Evolutionary conservation across 2,329 filamentous ascomycete species (phyloP).

Genomic region (Bipolaris zeicola): DNA sequence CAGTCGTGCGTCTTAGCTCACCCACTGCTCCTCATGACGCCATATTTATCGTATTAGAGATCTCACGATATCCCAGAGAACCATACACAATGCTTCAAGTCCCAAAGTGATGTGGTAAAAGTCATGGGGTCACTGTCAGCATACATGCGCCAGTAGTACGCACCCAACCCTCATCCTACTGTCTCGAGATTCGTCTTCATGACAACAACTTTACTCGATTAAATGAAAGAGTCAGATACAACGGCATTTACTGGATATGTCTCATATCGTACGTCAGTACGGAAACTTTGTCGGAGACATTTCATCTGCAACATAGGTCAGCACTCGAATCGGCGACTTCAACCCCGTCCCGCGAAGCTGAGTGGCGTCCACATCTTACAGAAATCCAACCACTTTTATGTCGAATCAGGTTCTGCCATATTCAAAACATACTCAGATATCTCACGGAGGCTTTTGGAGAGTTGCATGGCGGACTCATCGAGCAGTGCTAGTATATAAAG

Average conservation of each 20-base stretch:
- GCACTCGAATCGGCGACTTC: background rate
- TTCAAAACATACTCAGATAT: too few relatives aligned
- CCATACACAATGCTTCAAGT: too few relatives aligned
- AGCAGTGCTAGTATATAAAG: background rate
- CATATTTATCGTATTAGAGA: too few relatives aligned
- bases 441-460: background rate
- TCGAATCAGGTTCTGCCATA: too few relatives aligned
- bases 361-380: background rate
- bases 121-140: too few relatives aligned
- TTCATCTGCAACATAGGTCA: background rate
- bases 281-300: background rate
- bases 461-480: background rate
- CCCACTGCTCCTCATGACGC: too few relatives aligned
- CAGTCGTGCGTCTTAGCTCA: too few relatives aligned
- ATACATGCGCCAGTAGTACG: background rate
- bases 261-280: background rate
- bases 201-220: background rate
- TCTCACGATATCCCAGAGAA: too few relatives aligned
- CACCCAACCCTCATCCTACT: too few relatives aligned
- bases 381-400: too few relatives aligned
- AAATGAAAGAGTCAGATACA: background rate
- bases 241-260: background rate
- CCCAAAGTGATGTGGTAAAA: too few relatives aligned
- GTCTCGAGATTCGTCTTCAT: background rate
- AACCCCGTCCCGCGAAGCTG: background rate